Base-by-base conservation (phyloP, 2,329 filamentous ascomycete genomes). In the Seiridium unicorne region DNA sequence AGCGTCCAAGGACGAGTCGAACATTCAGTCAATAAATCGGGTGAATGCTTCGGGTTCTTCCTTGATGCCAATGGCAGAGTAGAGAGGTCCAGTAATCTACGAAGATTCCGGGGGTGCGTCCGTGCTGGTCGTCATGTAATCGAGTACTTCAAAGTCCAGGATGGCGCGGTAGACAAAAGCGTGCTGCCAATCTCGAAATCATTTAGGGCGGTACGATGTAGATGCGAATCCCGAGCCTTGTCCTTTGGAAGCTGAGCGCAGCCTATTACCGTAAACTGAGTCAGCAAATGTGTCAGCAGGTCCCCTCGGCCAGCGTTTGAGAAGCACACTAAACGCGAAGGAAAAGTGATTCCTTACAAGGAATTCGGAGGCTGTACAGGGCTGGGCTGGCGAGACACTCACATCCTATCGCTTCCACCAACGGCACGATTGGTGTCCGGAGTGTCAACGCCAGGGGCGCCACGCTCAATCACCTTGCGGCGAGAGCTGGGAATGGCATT, bases 321-420 rank as follows among this genome's bases (percentile, higher is more conserved):
- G 77, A 83, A 82, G 83, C 87, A 89, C 87, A 91, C 86, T 85
- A 89, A 88, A 91, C 89, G 88, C 87, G 89, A 88, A 90, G 87
- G 89, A 89, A 86, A 88, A 85, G 88, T 74, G 84, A 88, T 89
- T 90, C 89, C 91, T 94, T 93, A 92, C 90, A 89, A 91, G 86
- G 87, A 90, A 89, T 86, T 81, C 81, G 81, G 63, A 66, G 64
- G 62, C 61, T 77, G 74, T 76, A 75, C 72, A 77, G 76, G 77
- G 79, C 82, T 79, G 70, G 72, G 82, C 79, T 84, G 69, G 70
- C 71, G 69, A 86, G 82, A 84, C 81, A 96, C 93, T 97, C 91
- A 97, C 93, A 97, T 96, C 91, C 92, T 89, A 82, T 92, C 90
- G 84, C 89, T 92, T 80, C 89, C 88, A 76, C 88, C 89, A 73